Evolutionary conservation across 768 basidiomycete species (phyloP), one percentile per base, ranked within the genome.

Genomic region (Lanmaoa pseudosensibilis): DNA sequence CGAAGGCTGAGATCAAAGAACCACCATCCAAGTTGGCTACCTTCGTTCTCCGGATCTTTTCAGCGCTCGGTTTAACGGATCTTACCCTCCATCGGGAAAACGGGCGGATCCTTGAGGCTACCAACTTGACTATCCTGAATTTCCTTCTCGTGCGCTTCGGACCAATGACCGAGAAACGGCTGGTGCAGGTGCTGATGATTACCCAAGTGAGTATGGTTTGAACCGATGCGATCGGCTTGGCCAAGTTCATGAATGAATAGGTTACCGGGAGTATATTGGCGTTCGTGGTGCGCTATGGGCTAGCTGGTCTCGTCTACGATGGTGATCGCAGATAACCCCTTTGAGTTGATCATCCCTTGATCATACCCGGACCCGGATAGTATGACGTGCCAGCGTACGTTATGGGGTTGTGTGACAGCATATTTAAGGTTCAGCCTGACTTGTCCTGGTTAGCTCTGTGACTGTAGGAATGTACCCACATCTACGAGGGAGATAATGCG

Each of bases 51-150:
- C 78, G 77, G 21, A 62, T 84, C 18, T 71, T 97, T 48, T 78
- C 86, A 3, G 60, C 75, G 1, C 67, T 97, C 11, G 81, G 89
- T 5, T 74, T 95, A 19, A 85, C 90, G 32, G 74, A 85, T 33
- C 73, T 97, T 7, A 84, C 80, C 30, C 58, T 75, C 18, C 80
- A 86, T 62, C 74, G 81, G 15, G 76, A 65, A 43, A 85, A 76
- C 23, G 84, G 84, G 12, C 71, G 68, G 25, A 86, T 97, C 61
- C 67, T 78, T 3, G 86, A 88, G 56, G 80, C 85, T 5, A 94
- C 90, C 36, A 99, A 99, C 71, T 74, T 98, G 57, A 99, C 97
- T 0, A 86, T 99, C 56, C 77, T 96, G 33, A 98, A 97, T 69
- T 81, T 89, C 52, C 79, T 97, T 52, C 79, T 99, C 32, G 74